These are phyloP conservation scores for Blastomyces emzantsi DNA, from an alignment of 2,329 filamentous ascomycete genomes.

Conservation along the genomic window DNA sequence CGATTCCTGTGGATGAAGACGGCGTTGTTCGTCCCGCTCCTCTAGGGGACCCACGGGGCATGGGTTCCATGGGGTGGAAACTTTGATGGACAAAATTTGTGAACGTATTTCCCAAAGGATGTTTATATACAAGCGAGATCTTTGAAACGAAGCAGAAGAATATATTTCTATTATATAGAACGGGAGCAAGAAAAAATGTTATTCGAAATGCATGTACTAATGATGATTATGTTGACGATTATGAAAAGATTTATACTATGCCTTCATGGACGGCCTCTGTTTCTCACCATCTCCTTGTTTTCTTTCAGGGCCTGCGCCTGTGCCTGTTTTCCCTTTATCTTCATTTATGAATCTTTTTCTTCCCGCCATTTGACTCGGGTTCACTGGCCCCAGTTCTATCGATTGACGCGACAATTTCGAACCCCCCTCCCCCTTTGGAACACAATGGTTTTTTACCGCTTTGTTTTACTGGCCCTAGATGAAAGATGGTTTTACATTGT, in stretches of 20 bases:
- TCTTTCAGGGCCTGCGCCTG: background rate
- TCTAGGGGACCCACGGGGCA: background rate
- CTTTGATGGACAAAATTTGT: background rate
- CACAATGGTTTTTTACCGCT: too few relatives aligned
- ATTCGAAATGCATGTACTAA: background rate
- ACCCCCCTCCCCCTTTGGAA: background rate
- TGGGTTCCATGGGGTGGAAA: constrained; percentile 12
- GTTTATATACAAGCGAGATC: background rate
- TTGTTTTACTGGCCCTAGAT: too few relatives aligned
- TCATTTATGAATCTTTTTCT: background rate
- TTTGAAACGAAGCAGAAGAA: background rate
- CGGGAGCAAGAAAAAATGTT: background rate
- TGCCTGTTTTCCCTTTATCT: background rate
- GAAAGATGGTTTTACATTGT: too few relatives aligned
- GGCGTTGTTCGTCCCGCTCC: constrained; percentile 25
- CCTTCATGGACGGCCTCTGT: background rate
- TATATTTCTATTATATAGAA: background rate
- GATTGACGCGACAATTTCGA: background rate
- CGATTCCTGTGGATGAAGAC: constrained; percentile 25
- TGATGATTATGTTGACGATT: background rate
- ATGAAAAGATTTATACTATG: background rate
- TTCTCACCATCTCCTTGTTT: background rate
- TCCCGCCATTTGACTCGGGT: background rate
- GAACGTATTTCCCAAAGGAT: background rate
- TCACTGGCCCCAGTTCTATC: background rate